These are phyloP conservation scores for Coemansia sp. DNA, from an alignment of 192 early-diverging fungal genomes.

Conservation along the genomic window DNA sequence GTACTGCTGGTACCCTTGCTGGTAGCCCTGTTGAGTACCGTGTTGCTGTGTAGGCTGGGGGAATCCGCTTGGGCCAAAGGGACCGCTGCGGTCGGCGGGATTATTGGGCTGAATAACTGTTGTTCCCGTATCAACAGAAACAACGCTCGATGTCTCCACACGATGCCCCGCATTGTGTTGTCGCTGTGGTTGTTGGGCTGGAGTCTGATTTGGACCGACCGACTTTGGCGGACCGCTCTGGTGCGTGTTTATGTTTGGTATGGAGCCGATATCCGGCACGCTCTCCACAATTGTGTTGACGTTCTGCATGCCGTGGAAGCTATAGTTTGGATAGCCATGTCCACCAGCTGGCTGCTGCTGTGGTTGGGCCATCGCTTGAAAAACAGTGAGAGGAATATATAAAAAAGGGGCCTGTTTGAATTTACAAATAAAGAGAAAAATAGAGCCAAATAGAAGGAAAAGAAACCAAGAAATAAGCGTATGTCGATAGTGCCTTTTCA, in stretches of 20 bases:
- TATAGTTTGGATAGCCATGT: slow-evolving; percentile 26
- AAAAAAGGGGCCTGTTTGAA: no score
- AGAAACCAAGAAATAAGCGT: slow-evolving; percentile 2
- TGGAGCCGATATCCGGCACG: slow-evolving; percentile 9
- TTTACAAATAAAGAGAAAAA: background rate
- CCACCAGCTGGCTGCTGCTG: background rate
- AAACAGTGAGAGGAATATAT: no score
- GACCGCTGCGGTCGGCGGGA: background rate
- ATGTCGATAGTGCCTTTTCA: background rate
- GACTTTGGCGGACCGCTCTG: background rate
- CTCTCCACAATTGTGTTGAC: slow-evolving; percentile 14
- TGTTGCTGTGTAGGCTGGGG: background rate
- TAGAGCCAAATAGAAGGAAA: slow-evolving; percentile 1
- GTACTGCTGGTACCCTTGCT: background rate
- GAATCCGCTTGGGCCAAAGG: slow-evolving; percentile 3
- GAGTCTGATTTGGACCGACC: no score
- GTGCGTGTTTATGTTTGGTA: slow-evolving; percentile 3
- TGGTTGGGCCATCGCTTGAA: background rate
- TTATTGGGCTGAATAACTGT: background rate
- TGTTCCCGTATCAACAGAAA: background rate
- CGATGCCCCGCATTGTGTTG: slow-evolving; percentile 1
- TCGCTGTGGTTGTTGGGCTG: slow-evolving; percentile 8
- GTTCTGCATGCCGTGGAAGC: slow-evolving; percentile 38
- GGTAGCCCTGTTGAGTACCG: background rate
- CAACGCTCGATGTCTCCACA: background rate